These are phyloP conservation scores for Didymella glomerata DNA, from an alignment of 2,329 filamentous ascomycete species.

Conservation along the genomic window DNA sequence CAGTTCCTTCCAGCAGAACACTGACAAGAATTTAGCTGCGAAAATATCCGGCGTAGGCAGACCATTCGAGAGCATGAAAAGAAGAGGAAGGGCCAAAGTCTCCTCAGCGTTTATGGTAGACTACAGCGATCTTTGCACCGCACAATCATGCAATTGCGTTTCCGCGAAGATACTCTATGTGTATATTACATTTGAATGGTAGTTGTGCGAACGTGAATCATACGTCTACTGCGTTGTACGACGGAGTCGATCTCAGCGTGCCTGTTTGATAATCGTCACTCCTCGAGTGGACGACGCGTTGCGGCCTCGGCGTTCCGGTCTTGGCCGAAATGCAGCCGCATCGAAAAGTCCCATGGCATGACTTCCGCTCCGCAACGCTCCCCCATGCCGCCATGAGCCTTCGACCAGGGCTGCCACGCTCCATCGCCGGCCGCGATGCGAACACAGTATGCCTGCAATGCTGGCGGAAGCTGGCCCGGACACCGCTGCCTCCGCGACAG, in stretches of 20 bases:
- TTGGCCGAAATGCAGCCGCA: slow-evolving; percentile 6
- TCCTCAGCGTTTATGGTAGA: no score
- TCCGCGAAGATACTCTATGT: no score
- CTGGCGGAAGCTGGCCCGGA: slow-evolving; percentile 41
- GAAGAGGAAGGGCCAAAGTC: no score
- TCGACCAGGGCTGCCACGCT: slow-evolving; percentile 44
- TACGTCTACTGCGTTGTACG: no score
- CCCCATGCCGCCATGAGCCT: slow-evolving; percentile 49
- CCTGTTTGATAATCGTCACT: no score
- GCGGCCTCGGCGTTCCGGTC: neutral
- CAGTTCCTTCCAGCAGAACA: neutral
- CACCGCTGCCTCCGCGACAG: slow-evolving; percentile 34
- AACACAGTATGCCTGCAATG: slow-evolving; percentile 47
- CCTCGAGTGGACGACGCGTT: neutral
- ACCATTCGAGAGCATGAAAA: no score
- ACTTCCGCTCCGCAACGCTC: slow-evolving; percentile 12
- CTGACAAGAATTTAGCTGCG: slow-evolving; percentile 34
- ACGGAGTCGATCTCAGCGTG: no score
- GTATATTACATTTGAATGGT: no score
- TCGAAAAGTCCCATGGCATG: slow-evolving; percentile 20
- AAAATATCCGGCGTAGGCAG: slow-evolving; percentile 29
- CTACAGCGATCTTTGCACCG: no score
- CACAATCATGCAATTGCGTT: neutral
- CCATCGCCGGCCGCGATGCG: slow-evolving; percentile 40
- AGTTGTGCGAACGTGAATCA: no score